These are phyloP conservation scores for Saccharomycopsis oosterbeekiorum DNA, from an alignment of 805 yeast species.

Conservation along the genomic window DNA sequence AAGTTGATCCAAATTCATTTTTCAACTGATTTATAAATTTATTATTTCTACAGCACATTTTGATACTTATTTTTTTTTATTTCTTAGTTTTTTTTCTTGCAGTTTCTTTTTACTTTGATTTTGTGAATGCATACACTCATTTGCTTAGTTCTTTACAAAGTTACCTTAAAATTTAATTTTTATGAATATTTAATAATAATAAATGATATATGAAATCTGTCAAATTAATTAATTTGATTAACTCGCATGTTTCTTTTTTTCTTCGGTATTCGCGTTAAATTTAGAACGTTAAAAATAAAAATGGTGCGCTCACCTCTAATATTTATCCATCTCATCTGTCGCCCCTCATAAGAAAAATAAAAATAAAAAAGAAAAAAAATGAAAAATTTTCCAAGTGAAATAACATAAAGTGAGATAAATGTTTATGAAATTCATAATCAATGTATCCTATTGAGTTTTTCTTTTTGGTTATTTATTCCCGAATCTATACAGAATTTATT, in stretches of 20 bases:
- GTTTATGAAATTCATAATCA: no score
- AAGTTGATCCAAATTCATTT: constrained; percentile 14
- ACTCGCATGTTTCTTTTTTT: no score
- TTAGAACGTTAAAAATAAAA: no score
- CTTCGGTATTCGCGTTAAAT: background rate
- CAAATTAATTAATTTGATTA: no score
- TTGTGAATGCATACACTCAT: background rate
- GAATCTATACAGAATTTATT: background rate
- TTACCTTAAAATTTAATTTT: background rate
- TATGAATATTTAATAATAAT: no score
- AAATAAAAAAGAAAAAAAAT: background rate
- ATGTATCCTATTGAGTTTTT: background rate
- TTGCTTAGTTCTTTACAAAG: background rate
- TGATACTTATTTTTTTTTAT: no score
- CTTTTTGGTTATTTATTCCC: background rate
- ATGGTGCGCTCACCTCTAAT: background rate
- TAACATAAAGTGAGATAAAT: background rate
- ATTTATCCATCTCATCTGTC: background rate
- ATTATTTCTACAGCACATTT: background rate
- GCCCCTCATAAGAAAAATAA: background rate
- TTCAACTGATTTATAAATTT: constrained; percentile 3
- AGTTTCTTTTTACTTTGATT: background rate
- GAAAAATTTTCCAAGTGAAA: background rate
- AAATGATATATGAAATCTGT: no score
- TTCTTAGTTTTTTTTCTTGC: no score